Evolutionary conservation across 805 yeast genomes (phyloP).

Genomic region (Ogataea sp.): DNA sequence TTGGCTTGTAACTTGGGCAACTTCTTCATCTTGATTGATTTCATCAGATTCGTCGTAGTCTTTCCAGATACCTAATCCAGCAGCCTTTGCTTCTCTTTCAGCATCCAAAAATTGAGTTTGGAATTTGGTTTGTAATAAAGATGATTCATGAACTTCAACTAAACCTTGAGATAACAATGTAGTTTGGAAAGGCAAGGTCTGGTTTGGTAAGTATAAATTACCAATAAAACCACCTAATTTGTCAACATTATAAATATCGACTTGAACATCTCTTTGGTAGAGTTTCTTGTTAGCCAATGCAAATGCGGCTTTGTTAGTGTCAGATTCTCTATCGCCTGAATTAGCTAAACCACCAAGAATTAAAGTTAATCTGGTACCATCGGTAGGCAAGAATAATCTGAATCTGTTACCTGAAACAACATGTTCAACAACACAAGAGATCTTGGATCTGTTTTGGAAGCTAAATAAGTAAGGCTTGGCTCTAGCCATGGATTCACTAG

Average conservation of each 20-base stretch:
- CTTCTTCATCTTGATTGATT: conserved; percentile 21
- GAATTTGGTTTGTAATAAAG: conserved; percentile 50
- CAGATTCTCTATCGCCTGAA: conserved; percentile 27
- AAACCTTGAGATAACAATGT: conserved; percentile 54
- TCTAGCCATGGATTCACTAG: conserved; percentile 63
- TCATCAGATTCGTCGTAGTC: conserved; percentile 44
- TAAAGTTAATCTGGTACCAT: conserved; percentile 58
- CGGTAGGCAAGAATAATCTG: conserved; percentile 60
- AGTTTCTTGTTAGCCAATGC: conserved; percentile 44
- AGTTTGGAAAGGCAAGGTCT: conserved; percentile 48
- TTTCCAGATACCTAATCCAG: conserved; percentile 60
- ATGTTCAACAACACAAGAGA: conserved; percentile 66
- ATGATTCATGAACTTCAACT: conserved; percentile 56
- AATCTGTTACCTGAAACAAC: conserved; percentile 63
- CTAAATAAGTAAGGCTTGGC: conserved; percentile 71
- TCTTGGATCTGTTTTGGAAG: conserved; percentile 54
- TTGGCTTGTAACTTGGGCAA: conserved; percentile 9
- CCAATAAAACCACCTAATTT: conserved; percentile 80
- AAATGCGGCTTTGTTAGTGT: conserved; percentile 40
- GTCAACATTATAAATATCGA: conserved; percentile 64
- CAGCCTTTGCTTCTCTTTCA: conserved; percentile 50
- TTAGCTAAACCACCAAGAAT: conserved; percentile 68
- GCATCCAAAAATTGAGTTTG: conserved; percentile 49
- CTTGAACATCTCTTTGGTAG: conserved; percentile 65
- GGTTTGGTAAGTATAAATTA: conserved; percentile 45